Evolutionary conservation across 148 eudicot genomes (phyloP).

Genomic region (Fagopyrum homotropicum): DNA sequence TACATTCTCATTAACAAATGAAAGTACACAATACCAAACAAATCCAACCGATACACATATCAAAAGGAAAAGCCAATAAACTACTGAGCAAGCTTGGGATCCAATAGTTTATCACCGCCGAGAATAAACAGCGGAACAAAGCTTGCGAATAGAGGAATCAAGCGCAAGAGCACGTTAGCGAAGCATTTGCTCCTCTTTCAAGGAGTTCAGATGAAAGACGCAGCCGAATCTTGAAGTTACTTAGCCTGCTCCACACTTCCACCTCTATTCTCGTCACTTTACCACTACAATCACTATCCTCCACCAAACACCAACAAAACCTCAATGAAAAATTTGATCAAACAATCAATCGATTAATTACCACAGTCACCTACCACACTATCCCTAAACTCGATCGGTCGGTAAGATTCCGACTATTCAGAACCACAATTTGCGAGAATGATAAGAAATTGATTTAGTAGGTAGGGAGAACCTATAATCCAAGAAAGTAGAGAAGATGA

Average conservation of each 20-base stretch:
- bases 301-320: conserved; percentile 3
- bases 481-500: no score
- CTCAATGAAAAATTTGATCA: neutral
- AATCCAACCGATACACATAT: neutral
- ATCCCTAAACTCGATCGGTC: neutral
- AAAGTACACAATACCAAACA: conserved; percentile 18
- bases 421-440: neutral
- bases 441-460: neutral
- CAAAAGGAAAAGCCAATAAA: conserved; percentile 3
- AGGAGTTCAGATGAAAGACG: conserved; percentile 46
- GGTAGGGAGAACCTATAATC: neutral
- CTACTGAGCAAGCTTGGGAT: conserved; percentile 61
- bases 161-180: conserved; percentile 55
- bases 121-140: conserved; percentile 35
- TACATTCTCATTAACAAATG: neutral
- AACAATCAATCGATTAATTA: conserved; percentile 6
- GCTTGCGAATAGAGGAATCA: conserved; percentile 42
- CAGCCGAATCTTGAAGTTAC: conserved; percentile 75
- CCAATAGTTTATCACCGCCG: conserved; percentile 25
- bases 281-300: neutral
- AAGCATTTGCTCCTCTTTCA: conserved; percentile 62
- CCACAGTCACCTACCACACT: neutral
- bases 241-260: conserved; percentile 65
- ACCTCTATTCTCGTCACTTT: conserved; percentile 24
- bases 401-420: neutral